phyloP scores from a whole-genome alignment of 1,284 basidiomycete species.

The Phylloporus sp. region DNA sequence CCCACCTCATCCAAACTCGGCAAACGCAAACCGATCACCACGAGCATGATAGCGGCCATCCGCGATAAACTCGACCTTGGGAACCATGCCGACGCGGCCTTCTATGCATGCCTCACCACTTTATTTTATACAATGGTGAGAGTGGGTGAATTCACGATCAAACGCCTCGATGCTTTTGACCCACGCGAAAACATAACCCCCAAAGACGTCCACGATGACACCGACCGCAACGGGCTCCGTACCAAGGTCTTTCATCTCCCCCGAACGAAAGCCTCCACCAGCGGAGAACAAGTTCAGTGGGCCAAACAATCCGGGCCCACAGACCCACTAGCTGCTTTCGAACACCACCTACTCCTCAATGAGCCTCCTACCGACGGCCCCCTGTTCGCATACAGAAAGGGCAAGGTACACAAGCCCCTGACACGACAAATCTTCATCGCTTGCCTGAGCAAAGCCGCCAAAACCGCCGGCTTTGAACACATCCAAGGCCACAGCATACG shows the following conservation, averaged over 20 bases:
- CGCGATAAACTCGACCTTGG: background rate
- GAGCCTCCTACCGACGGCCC: background rate
- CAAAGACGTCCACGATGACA: background rate
- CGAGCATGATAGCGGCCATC: background rate
- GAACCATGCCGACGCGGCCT: background rate
- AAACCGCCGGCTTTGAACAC: background rate
- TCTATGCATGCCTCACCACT: background rate
- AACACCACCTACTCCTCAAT: background rate
- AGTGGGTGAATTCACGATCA: background rate
- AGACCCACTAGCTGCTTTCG: background rate
- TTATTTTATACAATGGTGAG: background rate
- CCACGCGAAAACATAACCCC: background rate
- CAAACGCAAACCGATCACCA: background rate
- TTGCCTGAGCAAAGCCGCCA: background rate
- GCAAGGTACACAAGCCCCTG: background rate
- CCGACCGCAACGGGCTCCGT: background rate
- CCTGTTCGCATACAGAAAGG: background rate
- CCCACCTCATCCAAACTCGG: background rate
- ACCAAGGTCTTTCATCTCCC: background rate
- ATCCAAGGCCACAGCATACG: background rate
- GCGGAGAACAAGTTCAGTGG: background rate
- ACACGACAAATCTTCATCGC: background rate
- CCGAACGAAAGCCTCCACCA: background rate
- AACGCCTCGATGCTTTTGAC: background rate
- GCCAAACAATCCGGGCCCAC: background rate